phyloP scores from a whole-genome alignment of 176 grass and related monocot genomes.

The Bothriochloa decipiens region DNA sequence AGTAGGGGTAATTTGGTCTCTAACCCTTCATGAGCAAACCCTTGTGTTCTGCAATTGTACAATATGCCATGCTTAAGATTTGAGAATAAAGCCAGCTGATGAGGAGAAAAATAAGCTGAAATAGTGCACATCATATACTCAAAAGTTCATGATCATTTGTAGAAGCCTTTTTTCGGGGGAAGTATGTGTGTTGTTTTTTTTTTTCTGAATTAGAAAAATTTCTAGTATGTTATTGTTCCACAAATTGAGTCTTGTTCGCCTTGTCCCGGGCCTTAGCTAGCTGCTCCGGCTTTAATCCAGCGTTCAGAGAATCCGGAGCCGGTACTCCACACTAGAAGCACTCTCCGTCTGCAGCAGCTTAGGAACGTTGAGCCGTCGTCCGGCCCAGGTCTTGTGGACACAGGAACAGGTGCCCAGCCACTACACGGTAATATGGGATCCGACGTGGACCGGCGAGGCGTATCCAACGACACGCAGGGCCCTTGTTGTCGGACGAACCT shows the following conservation, averaged over 20 bases:
- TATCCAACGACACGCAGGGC: conserved; percentile 50
- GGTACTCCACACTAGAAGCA: too few species aligned
- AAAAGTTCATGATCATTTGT: too few species aligned
- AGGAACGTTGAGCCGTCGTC: not conserved
- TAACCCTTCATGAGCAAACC: not conserved
- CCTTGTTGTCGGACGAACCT: not conserved
- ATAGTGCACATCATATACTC: not conserved
- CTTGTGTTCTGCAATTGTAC: not conserved
- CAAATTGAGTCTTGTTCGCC: not conserved
- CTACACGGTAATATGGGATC: conserved; percentile 44
- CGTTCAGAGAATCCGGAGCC: too few species aligned
- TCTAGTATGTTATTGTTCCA: too few species aligned
- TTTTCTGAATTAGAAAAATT: too few species aligned
- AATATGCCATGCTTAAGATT: not conserved
- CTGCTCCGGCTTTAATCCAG: too few species aligned
- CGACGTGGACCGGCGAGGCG: conserved; percentile 50
- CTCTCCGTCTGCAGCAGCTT: not conserved
- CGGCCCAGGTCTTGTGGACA: too few species aligned
- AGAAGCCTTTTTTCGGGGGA: too few species aligned
- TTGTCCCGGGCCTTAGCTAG: not conserved
- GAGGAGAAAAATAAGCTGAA: not conserved
- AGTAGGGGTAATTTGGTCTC: too few species aligned
- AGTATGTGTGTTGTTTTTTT: too few species aligned
- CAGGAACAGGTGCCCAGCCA: conserved; percentile 6
- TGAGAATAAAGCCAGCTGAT: not conserved